These are phyloP conservation scores for Cercospora beticola DNA, from an alignment of 2,329 filamentous ascomycete species.

Conservation along the genomic window DNA sequence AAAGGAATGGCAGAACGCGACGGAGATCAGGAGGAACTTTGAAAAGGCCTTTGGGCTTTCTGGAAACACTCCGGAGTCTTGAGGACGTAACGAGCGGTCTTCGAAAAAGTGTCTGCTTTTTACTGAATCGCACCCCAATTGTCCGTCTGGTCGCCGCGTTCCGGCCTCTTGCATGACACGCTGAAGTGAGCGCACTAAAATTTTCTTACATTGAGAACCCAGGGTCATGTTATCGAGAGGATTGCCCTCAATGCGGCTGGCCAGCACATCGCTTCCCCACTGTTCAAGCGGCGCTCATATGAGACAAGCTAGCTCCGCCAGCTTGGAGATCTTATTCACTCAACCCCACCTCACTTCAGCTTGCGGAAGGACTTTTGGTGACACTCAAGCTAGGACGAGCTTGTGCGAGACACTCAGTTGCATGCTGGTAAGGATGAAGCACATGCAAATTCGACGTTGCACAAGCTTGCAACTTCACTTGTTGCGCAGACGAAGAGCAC, in stretches of 20 bases:
- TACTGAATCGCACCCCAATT: background rate
- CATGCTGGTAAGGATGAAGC: background rate
- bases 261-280: background rate
- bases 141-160: background rate
- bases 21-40: constrained; percentile 9
- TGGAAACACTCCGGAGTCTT: background rate
- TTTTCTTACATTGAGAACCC: background rate
- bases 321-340: background rate
- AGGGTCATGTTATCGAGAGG: background rate
- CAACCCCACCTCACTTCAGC: background rate
- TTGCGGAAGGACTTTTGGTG: background rate
- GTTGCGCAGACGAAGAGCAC: background rate
- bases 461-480: background rate
- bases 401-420: background rate
- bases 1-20: constrained; percentile 11
- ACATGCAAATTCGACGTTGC: background rate
- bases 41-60: background rate
- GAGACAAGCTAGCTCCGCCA: background rate
- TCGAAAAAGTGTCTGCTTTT: background rate
- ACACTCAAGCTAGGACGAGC: background rate
- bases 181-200: background rate
- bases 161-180: background rate
- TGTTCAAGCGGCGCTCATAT: background rate
- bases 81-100: background rate
- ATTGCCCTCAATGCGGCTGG: background rate